Percentiles rank a stretch among this genome's conserved stretches.
Evolutionary conservation across 2,329 filamentous ascomycete genomes (phyloP).

Genomic region (Trichoderma sp.): DNA sequence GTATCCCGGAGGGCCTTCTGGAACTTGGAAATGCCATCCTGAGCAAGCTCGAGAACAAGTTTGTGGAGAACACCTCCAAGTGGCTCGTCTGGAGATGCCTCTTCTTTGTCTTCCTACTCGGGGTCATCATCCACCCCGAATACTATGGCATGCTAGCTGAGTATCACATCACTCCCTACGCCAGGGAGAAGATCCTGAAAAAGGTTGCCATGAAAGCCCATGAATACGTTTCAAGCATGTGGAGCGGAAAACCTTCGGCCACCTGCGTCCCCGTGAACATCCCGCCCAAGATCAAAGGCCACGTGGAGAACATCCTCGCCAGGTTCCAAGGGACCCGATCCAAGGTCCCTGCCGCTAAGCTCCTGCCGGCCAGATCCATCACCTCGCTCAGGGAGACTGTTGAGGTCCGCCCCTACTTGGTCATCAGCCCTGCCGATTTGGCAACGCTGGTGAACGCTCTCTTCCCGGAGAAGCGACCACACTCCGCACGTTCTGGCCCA

Average conservation of each 20-base stretch:
- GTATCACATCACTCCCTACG: slow-evolving; percentile 89
- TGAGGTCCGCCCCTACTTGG: slow-evolving; percentile 75
- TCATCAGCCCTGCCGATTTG: slow-evolving; percentile 75
- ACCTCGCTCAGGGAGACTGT: slow-evolving; percentile 71
- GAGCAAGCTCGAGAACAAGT: slow-evolving; percentile 68
- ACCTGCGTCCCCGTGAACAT: slow-evolving; percentile 47
- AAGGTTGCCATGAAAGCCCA: slow-evolving; percentile 79
- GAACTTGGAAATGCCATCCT: slow-evolving; percentile 83
- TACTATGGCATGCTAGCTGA: slow-evolving; percentile 75
- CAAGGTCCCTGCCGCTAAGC: slow-evolving; percentile 50
- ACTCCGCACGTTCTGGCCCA: slow-evolving; percentile 62
- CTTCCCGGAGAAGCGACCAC: slow-evolving; percentile 70
- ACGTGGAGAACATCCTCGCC: slow-evolving; percentile 68
- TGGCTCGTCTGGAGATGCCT: slow-evolving; percentile 91
- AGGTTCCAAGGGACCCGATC: slow-evolving; percentile 57
- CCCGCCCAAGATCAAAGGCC: slow-evolving; percentile 59
- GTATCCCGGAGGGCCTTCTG: slow-evolving; percentile 81
- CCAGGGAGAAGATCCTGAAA: slow-evolving; percentile 74
- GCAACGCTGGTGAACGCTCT: slow-evolving; percentile 77
- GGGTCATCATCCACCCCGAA: slow-evolving; percentile 85
- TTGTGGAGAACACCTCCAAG: slow-evolving; percentile 70
- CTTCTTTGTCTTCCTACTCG: slow-evolving; percentile 81
- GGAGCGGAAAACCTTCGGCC: slow-evolving; percentile 62
- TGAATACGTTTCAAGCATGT: slow-evolving; percentile 74
- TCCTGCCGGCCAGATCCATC: slow-evolving; percentile 68